phyloP scores from a whole-genome alignment of 108 stramenopile species.

The Nannochloropsis gaditana region DNA sequence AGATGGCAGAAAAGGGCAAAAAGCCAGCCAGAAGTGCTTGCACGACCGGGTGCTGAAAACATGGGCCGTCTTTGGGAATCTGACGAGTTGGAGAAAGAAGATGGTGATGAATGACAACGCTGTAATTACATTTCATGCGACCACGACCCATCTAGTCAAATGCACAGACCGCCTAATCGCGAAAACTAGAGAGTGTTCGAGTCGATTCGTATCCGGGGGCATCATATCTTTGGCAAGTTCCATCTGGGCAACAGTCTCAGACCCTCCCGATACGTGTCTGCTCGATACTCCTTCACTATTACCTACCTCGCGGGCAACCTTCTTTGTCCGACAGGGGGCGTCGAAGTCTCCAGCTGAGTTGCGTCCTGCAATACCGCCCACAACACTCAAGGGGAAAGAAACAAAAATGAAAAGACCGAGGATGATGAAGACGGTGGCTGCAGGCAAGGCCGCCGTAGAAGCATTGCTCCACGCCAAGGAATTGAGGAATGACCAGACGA shows the following conservation, averaged over 20 bases:
- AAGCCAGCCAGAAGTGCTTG: constrained; percentile 84
- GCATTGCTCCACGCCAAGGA: constrained; percentile 75
- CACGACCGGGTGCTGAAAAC: constrained; percentile 45
- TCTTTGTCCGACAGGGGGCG: constrained; percentile 92
- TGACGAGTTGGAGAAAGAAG: not conserved
- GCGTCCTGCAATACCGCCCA: constrained; percentile 84
- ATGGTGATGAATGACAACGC: not conserved
- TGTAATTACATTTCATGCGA: too few relatives aligned
- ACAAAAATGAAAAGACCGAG: constrained; percentile 67
- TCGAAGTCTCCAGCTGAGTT: constrained; percentile 79
- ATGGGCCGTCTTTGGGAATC: constrained; percentile 46
- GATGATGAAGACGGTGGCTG: constrained; percentile 81
- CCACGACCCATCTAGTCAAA: too few relatives aligned
- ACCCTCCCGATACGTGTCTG: too few relatives aligned
- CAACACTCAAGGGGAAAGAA: constrained; percentile 79
- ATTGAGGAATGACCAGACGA: constrained; percentile 83
- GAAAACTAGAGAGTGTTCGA: too few relatives aligned
- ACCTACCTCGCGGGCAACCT: constrained; percentile 84
- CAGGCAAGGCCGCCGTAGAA: constrained; percentile 87
- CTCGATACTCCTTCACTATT: not conserved
- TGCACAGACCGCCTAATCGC: too few relatives aligned
- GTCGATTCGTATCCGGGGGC: too few relatives aligned
- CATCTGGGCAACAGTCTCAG: too few relatives aligned
- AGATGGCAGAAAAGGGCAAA: constrained; percentile 95
- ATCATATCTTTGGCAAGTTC: too few relatives aligned